Evolutionary conservation across 805 yeast species (phyloP), one percentile per base, ranked within the genome.

Genomic region (Metschnikowia lochheadii): DNA sequence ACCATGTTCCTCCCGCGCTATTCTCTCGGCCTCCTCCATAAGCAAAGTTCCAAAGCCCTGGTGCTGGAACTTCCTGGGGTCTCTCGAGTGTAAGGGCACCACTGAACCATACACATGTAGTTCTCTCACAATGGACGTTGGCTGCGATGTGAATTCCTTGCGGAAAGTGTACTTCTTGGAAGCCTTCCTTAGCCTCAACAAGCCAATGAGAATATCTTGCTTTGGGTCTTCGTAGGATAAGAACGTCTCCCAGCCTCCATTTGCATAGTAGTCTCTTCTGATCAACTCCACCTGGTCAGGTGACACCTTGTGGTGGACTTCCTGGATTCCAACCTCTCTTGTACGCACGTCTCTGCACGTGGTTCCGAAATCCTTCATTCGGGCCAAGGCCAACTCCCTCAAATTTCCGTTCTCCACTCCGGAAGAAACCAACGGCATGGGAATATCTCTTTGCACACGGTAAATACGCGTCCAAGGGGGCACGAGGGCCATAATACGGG

Each of bases 401-500:
- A 94, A 77, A 63, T 94, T 94, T 61, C 99, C 99, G 68, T 94
- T 94, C 61, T 94, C 99, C 39, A 94, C 99, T 62, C 99, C 99
- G 1, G 96, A 87, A 0, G 97, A 87, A 40, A 94, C 99, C 59
- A 94, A 76, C 0, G 99, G 99, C 99, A 94, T 94, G 17, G 99
- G 99, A 50, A 94, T 94, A 77, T 94, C 99, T 75, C 99, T 81
- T 72, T 94, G 99, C 20, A 94, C 99, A 68, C 99, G 84, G 68
- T 94, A 94, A 60, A 94, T 94, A 72, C 99, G 84, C 3, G 99
- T 94, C 99, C 99, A 94, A 3, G 99, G 99, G 23, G 99, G 99
- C 5, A 94, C 98, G 51, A 94, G 76, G 0, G 98, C 97, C 76
- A 94, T 73, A 48, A 94, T 92, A 63, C 98, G 81, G 0, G 99